Evolutionary conservation across 352 stramenopile genomes (phyloP).

Genomic region (Thalassiosira hispida): DNA sequence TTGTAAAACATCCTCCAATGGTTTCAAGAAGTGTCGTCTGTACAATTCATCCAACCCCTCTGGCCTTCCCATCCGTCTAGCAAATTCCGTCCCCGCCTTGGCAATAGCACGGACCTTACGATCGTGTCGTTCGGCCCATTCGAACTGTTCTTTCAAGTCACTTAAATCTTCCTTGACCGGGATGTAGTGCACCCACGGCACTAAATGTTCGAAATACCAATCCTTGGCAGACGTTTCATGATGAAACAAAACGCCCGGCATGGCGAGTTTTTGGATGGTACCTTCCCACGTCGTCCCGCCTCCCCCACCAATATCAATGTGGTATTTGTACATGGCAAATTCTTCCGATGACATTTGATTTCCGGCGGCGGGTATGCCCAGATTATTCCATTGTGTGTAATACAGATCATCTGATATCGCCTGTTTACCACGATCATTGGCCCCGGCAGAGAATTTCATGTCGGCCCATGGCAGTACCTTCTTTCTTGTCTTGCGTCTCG

Average conservation of each 20-base stretch:
- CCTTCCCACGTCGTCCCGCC: constrained; percentile 14
- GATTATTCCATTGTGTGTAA: background rate
- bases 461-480: background rate
- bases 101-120: background rate
- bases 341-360: background rate
- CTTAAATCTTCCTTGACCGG: constrained; percentile 30
- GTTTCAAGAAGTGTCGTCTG: background rate
- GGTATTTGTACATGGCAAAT: constrained; percentile 23
- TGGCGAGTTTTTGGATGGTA: constrained; percentile 22
- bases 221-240: constrained; percentile 27
- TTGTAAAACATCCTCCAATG: background rate
- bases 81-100: constrained; percentile 9
- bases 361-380: constrained; percentile 1
- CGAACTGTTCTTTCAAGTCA: constrained; percentile 30
- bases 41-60: background rate
- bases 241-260: constrained; percentile 19
- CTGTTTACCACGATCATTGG: background rate
- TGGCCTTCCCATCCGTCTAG: background rate
- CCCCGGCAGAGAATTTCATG: constrained; percentile 6
- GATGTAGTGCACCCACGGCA: constrained; percentile 47
- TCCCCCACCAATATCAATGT: constrained; percentile 8
- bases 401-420: background rate
- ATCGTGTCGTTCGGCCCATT: constrained; percentile 19
- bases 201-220: constrained; percentile 39
- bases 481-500: too few relatives aligned